These are phyloP conservation scores for Thalassiosira ordinaria DNA, from an alignment of 352 stramenopile genomes.

Conservation along the genomic window DNA sequence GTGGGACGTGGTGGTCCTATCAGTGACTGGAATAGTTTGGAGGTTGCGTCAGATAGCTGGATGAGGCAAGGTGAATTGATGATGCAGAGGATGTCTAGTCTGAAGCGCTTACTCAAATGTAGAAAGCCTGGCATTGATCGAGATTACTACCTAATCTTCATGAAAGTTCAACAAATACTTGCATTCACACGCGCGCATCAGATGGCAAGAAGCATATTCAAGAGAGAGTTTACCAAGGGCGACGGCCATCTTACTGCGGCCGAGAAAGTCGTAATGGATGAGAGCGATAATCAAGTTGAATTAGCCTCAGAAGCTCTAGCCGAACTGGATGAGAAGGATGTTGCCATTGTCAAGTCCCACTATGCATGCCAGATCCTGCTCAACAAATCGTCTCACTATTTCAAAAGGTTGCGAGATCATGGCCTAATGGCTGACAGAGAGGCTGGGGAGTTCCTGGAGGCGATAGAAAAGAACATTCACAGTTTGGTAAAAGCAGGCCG, in stretches of 20 bases:
- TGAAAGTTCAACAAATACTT: conserved; percentile 26
- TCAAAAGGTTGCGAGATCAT: conserved; percentile 14
- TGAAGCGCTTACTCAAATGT: conserved; percentile 10
- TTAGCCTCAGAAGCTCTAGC: conserved; percentile 27
- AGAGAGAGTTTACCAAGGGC: conserved; percentile 25
- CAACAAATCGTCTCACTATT: conserved; percentile 32
- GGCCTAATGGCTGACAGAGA: conserved; percentile 39
- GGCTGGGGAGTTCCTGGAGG: conserved; percentile 27
- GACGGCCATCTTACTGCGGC: conserved; percentile 37
- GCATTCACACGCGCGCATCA: conserved; percentile 39
- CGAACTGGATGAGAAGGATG: conserved; percentile 24
- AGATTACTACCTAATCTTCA: conserved; percentile 23
- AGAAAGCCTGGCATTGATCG: conserved; percentile 8
- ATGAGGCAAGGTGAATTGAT: conserved; percentile 8
- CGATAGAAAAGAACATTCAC: not conserved
- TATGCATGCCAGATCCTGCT: conserved; percentile 37
- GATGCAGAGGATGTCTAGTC: conserved; percentile 9
- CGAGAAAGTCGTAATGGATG: conserved; percentile 64
- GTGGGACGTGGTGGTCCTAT: conserved; percentile 56
- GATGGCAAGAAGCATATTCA: conserved; percentile 44
- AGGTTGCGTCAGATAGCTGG: conserved; percentile 14
- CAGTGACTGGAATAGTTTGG: conserved; percentile 64
- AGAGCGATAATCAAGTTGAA: conserved; percentile 25
- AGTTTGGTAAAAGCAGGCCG: not conserved
- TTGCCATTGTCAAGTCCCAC: conserved; percentile 40